phyloP scores from a whole-genome alignment of 441 rosid genomes.

The Brassica balearica region DNA sequence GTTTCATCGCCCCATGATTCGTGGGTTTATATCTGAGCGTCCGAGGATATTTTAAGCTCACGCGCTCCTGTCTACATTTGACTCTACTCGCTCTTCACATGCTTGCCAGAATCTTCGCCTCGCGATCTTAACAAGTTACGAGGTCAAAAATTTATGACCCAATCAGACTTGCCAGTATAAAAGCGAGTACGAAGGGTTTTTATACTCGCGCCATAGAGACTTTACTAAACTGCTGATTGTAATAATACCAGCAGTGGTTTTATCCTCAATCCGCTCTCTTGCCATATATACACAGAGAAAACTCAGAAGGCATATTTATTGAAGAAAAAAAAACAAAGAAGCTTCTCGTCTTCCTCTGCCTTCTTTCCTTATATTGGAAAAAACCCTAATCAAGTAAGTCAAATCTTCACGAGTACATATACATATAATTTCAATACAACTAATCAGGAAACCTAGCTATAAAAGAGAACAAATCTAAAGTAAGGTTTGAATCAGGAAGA shows the following conservation, averaged over 20 bases:
- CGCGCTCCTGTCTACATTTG: conserved; percentile 13
- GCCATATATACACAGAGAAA: conserved; percentile 25
- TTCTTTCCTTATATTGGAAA: conserved; percentile 28
- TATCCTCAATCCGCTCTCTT: conserved; percentile 35
- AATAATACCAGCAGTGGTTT: conserved; percentile 48
- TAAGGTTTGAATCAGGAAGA: conserved; percentile 6
- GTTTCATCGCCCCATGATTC: conserved; percentile 36
- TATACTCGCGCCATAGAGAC: not conserved
- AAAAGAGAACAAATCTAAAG: conserved; percentile 20
- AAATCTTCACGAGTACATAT: conserved; percentile 28
- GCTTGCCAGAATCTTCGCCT: conserved; percentile 1
- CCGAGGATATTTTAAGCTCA: conserved; percentile 38
- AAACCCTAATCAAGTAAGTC: conserved; percentile 46
- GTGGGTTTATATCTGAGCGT: conserved; percentile 31
- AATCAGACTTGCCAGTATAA: conserved; percentile 17
- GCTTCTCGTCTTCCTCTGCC: conserved; percentile 39
- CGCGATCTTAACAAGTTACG: conserved; percentile 7
- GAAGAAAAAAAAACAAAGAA: conserved; percentile 21
- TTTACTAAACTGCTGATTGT: not conserved
- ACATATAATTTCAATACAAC: conserved; percentile 4
- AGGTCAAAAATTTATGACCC: conserved; percentile 25
- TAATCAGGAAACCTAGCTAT: not conserved
- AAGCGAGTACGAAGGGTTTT: conserved; percentile 5
- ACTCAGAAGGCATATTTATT: conserved; percentile 21
- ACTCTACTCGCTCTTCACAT: conserved; percentile 25